Evolutionary conservation across 176 grass and related monocot genomes (phyloP).

Genomic region (Panicum miliaceum): DNA sequence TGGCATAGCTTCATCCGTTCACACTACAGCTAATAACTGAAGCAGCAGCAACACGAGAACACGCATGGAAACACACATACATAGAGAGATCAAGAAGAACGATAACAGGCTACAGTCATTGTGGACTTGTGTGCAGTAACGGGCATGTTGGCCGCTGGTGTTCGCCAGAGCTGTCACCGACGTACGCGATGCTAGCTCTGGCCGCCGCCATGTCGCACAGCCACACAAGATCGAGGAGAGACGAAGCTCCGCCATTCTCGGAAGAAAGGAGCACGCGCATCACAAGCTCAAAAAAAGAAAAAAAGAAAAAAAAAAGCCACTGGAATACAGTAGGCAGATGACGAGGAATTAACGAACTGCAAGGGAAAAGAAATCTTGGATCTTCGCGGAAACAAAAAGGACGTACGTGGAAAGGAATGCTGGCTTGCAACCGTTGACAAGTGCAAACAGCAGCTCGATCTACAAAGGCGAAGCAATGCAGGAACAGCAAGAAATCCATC

Average conservation of each 20-base stretch:
- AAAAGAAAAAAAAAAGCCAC: background rate
- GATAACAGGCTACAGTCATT: background rate
- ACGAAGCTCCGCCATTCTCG: background rate
- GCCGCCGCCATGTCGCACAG: background rate
- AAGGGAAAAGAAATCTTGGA: background rate
- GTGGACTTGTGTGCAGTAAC: no score
- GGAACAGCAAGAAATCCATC: background rate
- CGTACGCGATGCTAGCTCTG: background rate
- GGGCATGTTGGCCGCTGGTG: no score
- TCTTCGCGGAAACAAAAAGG: background rate
- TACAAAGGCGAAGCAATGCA: background rate
- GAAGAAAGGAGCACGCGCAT: background rate
- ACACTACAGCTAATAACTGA: background rate
- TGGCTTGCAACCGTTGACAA: background rate
- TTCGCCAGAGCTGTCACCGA: background rate
- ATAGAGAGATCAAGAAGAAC: background rate
- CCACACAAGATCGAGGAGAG: background rate
- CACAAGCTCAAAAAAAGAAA: background rate
- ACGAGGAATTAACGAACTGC: background rate
- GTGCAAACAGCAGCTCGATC: no score
- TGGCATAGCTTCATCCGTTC: background rate
- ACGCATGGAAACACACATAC: background rate
- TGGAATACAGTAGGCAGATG: background rate
- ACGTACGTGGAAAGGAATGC: background rate
- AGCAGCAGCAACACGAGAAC: background rate